These are phyloP conservation scores for Tephrocybe sp. DNA, from an alignment of 768 basidiomycete species.

Conservation along the genomic window DNA sequence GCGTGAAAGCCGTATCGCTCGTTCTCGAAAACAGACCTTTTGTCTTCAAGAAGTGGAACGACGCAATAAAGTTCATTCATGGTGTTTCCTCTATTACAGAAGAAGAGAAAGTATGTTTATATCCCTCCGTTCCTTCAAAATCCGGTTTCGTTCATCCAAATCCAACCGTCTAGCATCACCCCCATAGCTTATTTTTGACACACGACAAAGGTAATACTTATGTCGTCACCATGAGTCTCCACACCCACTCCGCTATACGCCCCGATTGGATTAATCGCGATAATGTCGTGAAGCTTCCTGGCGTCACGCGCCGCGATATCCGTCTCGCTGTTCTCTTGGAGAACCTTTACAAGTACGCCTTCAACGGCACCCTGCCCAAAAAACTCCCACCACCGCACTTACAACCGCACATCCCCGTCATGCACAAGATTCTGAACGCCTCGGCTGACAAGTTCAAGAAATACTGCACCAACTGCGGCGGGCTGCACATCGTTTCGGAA, in stretches of 20 bases:
- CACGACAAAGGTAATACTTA: conserved; percentile 10
- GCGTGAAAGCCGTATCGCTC: not conserved
- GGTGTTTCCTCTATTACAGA: conserved; percentile 16
- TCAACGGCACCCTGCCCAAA: not conserved
- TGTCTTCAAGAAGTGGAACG: conserved; percentile 17
- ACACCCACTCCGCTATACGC: conserved; percentile 25
- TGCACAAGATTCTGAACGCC: conserved; percentile 4
- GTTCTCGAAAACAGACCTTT: conserved; percentile 17
- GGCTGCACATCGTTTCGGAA: not conserved
- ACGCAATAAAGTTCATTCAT: conserved; percentile 19
- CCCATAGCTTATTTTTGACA: conserved; percentile 17
- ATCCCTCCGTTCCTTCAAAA: not conserved
- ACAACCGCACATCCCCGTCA: not conserved
- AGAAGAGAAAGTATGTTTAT: conserved; percentile 29
- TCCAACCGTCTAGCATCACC: conserved; percentile 30
- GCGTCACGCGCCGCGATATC: conserved; percentile 52
- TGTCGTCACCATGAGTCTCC: conserved; percentile 17
- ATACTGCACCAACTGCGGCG: conserved; percentile 7
- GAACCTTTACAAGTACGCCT: conserved; percentile 5
- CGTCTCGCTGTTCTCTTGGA: conserved; percentile 49
- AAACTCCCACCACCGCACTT: not conserved
- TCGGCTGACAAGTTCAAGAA: not conserved
- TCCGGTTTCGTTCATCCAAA: not conserved
- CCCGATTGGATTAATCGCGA: not conserved
- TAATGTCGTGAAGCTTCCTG: conserved; percentile 23